Percentiles rank a stretch among this genome's conserved stretches.
phyloP scores from a whole-genome alignment of 257 asterid genomes.

The Anisodus tanguticus region DNA sequence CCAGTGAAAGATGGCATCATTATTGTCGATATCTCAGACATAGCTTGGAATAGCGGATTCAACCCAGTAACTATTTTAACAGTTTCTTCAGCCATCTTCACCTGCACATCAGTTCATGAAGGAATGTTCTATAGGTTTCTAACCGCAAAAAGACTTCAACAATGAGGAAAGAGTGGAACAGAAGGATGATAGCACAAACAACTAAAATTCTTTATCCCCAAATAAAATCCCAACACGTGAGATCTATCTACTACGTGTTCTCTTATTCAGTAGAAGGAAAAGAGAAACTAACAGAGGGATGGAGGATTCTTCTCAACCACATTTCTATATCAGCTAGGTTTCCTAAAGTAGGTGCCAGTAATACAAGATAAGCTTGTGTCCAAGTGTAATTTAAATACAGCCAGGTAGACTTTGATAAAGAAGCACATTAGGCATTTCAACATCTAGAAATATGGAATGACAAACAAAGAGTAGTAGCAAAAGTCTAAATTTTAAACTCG shows the following conservation, averaged over 20 bases:
- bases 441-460: neutral
- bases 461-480: slow-evolving; percentile 10
- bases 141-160: slow-evolving; percentile 1
- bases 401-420: slow-evolving; percentile 24
- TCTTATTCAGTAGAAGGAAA: neutral
- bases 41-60: slow-evolving; percentile 77
- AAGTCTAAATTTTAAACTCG: slow-evolving; percentile 13
- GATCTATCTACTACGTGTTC: neutral
- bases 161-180: slow-evolving; percentile 4
- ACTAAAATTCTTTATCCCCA: neutral
- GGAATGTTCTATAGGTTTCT: neutral
- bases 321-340: slow-evolving; percentile 3
- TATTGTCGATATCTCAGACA: slow-evolving; percentile 76
- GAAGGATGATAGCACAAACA: slow-evolving; percentile 1
- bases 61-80: slow-evolving; percentile 90
- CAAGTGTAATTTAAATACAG: neutral
- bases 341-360: neutral
- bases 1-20: slow-evolving; percentile 59
- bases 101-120: slow-evolving; percentile 47
- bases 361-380: slow-evolving; percentile 15
- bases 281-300: neutral
- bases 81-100: slow-evolving; percentile 93
- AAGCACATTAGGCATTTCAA: slow-evolving; percentile 7
- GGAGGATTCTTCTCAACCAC: slow-evolving; percentile 18
- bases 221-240: neutral